Evolutionary conservation across 768 basidiomycete genomes (phyloP).

Genomic region (Pulveroboletus sp.): DNA sequence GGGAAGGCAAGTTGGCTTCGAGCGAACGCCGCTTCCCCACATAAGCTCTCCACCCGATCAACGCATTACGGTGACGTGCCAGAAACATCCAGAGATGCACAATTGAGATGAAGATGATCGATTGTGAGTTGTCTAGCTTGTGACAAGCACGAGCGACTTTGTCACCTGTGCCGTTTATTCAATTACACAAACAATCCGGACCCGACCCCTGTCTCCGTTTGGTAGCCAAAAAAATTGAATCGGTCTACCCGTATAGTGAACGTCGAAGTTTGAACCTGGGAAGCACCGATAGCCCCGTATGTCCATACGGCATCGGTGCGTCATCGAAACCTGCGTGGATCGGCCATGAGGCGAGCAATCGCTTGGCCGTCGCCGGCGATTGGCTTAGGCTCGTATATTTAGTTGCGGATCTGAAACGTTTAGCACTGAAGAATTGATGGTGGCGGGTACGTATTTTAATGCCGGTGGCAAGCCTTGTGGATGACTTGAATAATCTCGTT

Average conservation of each 20-base stretch:
- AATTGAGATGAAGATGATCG: neutral
- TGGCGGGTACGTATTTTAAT: neutral
- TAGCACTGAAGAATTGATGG: neutral
- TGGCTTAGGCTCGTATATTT: no score
- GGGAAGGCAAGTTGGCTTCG: neutral
- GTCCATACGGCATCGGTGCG: neutral
- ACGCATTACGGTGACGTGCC: neutral
- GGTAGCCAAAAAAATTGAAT: neutral
- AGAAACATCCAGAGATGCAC: neutral
- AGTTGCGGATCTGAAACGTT: conserved; percentile 3
- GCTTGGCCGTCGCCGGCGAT: neutral
- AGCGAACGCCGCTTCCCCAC: neutral
- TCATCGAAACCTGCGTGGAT: neutral
- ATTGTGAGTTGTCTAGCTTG: no score
- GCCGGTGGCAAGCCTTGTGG: neutral
- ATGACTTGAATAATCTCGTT: no score
- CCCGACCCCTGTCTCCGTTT: neutral
- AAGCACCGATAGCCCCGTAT: neutral
- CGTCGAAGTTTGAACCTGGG: neutral
- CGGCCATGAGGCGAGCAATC: neutral
- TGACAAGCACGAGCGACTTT: neutral
- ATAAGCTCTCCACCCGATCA: conserved; percentile 6
- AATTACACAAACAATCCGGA: no score
- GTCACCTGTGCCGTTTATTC: no score
- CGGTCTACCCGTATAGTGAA: no score